These are phyloP conservation scores for Podila epicladia DNA, from an alignment of 192 early-diverging fungal species.

Conservation along the genomic window DNA sequence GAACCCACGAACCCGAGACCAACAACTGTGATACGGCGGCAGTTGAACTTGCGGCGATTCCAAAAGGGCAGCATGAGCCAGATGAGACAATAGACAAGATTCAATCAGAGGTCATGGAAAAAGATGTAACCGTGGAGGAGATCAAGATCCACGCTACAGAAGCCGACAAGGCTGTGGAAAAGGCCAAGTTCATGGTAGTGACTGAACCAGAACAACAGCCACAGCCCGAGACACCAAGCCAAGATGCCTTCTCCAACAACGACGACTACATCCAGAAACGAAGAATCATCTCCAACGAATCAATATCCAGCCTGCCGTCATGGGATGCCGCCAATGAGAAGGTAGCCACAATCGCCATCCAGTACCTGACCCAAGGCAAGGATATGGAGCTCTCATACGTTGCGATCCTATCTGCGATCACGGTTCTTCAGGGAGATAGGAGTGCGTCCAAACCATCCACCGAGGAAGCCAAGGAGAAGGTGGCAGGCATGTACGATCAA, in stretches of 20 bases:
- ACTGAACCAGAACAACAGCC: background rate
- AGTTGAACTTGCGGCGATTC: background rate
- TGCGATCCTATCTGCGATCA: slow-evolving; percentile 38
- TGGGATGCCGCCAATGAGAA: slow-evolving; percentile 43
- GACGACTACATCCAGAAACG: background rate
- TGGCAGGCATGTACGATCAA: slow-evolving; percentile 16
- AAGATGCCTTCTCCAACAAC: background rate
- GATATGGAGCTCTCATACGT: slow-evolving; percentile 49
- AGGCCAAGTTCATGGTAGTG: background rate
- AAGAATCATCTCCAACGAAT: background rate
- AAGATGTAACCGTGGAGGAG: background rate
- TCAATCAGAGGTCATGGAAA: background rate
- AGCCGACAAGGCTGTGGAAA: too few relatives aligned
- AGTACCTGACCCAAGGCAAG: slow-evolving; percentile 25
- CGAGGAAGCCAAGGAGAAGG: background rate
- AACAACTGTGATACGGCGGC: background rate
- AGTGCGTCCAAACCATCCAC: slow-evolving; percentile 5
- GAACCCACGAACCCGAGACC: background rate
- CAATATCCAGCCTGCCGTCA: slow-evolving; percentile 3
- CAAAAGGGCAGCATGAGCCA: background rate
- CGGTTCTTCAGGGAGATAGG: slow-evolving; percentile 30
- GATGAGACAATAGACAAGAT: background rate
- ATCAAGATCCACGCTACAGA: too few relatives aligned
- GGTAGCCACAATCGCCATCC: slow-evolving; percentile 26
- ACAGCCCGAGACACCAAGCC: background rate